phyloP scores from a whole-genome alignment of 306 rosid genomes.

The Cicer arietinum region DNA sequence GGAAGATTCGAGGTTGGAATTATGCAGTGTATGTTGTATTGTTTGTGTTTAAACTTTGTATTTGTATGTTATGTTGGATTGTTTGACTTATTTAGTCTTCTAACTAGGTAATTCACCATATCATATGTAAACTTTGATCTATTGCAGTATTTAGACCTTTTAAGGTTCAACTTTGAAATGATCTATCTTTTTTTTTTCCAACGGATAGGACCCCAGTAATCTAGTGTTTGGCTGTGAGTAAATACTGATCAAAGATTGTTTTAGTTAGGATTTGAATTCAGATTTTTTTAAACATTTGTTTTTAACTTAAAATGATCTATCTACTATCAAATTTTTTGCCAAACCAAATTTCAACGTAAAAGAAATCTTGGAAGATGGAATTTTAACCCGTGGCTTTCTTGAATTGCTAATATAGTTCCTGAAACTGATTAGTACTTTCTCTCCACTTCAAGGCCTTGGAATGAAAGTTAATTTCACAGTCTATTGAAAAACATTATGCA shows the following conservation, averaged over 20 bases:
- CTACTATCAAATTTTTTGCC: background rate
- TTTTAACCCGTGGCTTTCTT: background rate
- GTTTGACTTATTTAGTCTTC: slow-evolving; percentile 9
- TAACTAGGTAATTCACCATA: background rate
- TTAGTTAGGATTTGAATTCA: too few species aligned
- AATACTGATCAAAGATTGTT: too few species aligned
- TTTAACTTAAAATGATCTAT: too few species aligned
- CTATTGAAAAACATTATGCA: too few species aligned
- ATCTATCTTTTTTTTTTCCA: background rate
- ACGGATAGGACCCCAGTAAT: too few species aligned
- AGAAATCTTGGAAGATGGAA: background rate
- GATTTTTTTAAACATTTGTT: too few species aligned
- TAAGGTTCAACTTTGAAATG: background rate
- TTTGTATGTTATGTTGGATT: slow-evolving; percentile 16
- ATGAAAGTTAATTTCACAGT: too few species aligned
- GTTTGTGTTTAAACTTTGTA: background rate
- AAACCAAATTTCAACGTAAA: background rate
- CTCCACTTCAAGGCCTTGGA: too few species aligned
- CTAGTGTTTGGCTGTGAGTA: too few species aligned
- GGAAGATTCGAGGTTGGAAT: background rate
- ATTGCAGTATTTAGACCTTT: slow-evolving; percentile 1
- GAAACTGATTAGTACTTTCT: too few species aligned
- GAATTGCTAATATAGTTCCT: too few species aligned
- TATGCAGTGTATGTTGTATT: slow-evolving; percentile 25
- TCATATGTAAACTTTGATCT: background rate